Conservation (phyloP, 73 alveolate genomes). For the Paramecium octaurelia region DNA sequence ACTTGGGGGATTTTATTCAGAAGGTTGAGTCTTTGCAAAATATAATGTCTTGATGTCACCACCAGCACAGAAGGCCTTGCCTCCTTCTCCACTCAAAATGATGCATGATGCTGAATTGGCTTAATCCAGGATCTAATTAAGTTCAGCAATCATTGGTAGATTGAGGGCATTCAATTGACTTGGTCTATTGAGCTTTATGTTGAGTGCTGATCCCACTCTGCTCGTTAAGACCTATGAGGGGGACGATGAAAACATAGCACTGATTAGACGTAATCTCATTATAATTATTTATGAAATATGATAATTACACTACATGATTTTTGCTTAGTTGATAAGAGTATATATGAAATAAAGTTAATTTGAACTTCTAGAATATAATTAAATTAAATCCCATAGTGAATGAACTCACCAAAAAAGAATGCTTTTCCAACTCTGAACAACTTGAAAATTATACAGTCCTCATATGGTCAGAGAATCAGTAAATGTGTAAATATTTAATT, state of each 20-base stretch:
- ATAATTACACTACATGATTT: neutral
- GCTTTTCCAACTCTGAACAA: neutral
- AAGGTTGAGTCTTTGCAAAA: slow-evolving; percentile 64
- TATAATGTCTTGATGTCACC: slow-evolving; percentile 87
- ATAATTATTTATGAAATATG: neutral
- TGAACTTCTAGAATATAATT: neutral
- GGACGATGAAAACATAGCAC: slow-evolving; percentile 6
- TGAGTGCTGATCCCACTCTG: neutral
- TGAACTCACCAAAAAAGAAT: slow-evolving; percentile 14
- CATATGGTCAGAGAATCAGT: neutral
- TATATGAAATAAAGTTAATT: neutral
- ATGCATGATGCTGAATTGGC: slow-evolving; percentile 68
- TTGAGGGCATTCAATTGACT: slow-evolving; percentile 76
- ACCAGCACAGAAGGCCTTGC: slow-evolving; percentile 96
- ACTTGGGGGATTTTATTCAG: slow-evolving; percentile 53
- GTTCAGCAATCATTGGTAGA: slow-evolving; percentile 71
- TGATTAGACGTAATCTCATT: neutral
- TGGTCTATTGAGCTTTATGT: slow-evolving; percentile 73
- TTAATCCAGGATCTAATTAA: slow-evolving; percentile 54
- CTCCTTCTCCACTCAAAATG: slow-evolving; percentile 85
- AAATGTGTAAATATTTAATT: neutral
- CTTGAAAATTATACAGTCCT: neutral
- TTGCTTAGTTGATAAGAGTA: neutral
- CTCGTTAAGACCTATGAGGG: neutral
- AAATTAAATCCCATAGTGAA: neutral